These are phyloP conservation scores for Metarhizium album DNA, from an alignment of 2,329 filamentous ascomycete species.

Conservation along the genomic window DNA sequence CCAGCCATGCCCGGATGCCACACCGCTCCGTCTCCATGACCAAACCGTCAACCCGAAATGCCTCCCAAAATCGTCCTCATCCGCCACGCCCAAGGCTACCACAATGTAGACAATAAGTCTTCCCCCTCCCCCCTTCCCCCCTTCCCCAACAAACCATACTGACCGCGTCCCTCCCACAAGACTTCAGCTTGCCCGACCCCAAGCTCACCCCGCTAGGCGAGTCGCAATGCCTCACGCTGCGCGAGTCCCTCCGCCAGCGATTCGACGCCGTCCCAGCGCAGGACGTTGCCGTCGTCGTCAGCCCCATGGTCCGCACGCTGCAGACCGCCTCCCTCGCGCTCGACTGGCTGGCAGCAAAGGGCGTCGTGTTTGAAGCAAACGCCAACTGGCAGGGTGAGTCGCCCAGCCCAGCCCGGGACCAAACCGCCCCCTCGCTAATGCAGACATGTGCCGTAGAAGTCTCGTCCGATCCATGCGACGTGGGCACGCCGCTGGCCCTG, in stretches of 20 bases:
- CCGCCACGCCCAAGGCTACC: conserved; percentile 70
- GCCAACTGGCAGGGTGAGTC: conserved; percentile 53
- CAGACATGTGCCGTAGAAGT: conserved; percentile 33
- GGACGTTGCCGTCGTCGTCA: conserved; percentile 44
- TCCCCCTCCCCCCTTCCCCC: background rate
- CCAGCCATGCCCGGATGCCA: background rate
- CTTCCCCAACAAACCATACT: conserved; percentile 2
- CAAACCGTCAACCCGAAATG: conserved; percentile 24
- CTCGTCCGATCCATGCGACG: conserved; percentile 49
- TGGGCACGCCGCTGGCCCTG: conserved; percentile 36
- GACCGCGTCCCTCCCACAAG: conserved; percentile 26
- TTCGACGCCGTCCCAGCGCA: conserved; percentile 20
- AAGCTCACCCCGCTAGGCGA: conserved; percentile 37
- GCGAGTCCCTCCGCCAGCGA: conserved; percentile 29
- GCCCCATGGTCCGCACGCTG: conserved; percentile 54
- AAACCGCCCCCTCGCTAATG: background rate
- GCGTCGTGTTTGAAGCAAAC: conserved; percentile 43
- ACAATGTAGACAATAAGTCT: conserved; percentile 42
- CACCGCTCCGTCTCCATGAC: background rate
- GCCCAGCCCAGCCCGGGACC: background rate
- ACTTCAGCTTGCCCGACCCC: conserved; percentile 40
- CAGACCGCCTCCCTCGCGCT: conserved; percentile 51
- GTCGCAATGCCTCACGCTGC: conserved; percentile 35
- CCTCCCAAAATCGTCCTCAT: conserved; percentile 63
- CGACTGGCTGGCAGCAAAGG: conserved; percentile 44